These are phyloP conservation scores for Fragilaria radians DNA, from an alignment of 108 stramenopile species.

Conservation along the genomic window DNA sequence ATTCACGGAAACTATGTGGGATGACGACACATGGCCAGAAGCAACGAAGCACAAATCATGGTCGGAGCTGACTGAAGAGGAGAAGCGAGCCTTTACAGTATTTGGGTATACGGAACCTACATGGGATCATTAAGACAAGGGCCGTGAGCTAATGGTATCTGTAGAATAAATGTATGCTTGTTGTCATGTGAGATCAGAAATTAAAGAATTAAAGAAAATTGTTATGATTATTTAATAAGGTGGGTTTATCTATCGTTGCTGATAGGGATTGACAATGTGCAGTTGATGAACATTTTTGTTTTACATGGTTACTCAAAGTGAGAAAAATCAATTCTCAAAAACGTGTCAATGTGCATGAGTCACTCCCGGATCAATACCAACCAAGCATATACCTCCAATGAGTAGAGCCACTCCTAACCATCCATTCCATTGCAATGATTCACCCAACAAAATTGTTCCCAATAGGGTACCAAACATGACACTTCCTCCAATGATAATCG, in stretches of 20 bases:
- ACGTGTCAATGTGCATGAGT: neutral
- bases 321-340: no score
- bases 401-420: constrained; percentile 55
- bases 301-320: no score
- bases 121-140: constrained; percentile 19
- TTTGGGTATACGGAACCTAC: constrained; percentile 16
- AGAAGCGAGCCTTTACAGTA: constrained; percentile 17
- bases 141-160: no score
- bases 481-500: constrained; percentile 59
- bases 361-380: constrained; percentile 40
- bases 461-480: constrained; percentile 61
- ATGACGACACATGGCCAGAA: constrained; percentile 26
- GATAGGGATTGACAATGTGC: no score
- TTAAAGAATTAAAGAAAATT: no score
- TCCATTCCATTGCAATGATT: constrained; percentile 34
- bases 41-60: constrained; percentile 12
- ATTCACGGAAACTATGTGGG: constrained; percentile 43
- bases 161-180: no score
- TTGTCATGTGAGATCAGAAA: no score
- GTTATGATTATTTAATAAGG: no score
- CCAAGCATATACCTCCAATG: constrained; percentile 41
- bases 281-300: no score
- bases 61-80: constrained; percentile 19
- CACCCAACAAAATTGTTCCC: constrained; percentile 32
- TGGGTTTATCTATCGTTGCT: no score